Evolutionary conservation across 225 moss, liverwort and hornwort genomes (phyloP).

Genomic region (Rhytidiadelphus loreus): DNA sequence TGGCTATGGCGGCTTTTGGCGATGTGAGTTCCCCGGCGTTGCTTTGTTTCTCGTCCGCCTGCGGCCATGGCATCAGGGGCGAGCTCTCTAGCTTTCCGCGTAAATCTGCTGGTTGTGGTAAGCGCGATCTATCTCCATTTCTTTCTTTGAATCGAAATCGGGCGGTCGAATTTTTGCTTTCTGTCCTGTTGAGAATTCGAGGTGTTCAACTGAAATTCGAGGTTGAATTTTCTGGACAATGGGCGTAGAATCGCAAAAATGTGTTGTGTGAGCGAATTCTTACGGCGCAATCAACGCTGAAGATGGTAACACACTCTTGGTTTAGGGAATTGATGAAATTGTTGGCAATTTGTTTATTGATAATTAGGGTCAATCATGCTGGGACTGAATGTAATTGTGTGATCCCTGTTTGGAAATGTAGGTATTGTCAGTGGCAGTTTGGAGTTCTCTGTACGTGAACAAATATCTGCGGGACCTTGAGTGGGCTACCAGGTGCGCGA

Average conservation of each 20-base stretch:
- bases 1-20: background rate
- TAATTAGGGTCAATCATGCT: background rate
- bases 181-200: background rate
- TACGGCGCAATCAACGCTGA: background rate
- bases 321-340: background rate
- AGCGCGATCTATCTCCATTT: background rate
- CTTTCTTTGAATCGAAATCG: background rate
- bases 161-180: background rate
- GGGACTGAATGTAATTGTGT: background rate
- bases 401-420: background rate
- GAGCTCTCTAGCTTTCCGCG: slow-evolving; percentile 1
- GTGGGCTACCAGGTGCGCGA: slow-evolving; percentile 1
- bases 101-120: slow-evolving; percentile 13
- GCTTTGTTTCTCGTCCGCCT: background rate
- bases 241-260: background rate
- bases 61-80: slow-evolving; percentile 13
- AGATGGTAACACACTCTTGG: background rate
- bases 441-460: slow-evolving; percentile 18
- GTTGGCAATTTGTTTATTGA: background rate
- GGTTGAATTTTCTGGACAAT: background rate
- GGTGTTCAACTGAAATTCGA: background rate
- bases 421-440: slow-evolving; percentile 14
- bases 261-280: background rate
- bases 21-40: background rate
- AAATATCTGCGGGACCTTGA: slow-evolving; percentile 21